phyloP scores from a whole-genome alignment of 2,329 filamentous ascomycete species.

The Penicillium freii region DNA sequence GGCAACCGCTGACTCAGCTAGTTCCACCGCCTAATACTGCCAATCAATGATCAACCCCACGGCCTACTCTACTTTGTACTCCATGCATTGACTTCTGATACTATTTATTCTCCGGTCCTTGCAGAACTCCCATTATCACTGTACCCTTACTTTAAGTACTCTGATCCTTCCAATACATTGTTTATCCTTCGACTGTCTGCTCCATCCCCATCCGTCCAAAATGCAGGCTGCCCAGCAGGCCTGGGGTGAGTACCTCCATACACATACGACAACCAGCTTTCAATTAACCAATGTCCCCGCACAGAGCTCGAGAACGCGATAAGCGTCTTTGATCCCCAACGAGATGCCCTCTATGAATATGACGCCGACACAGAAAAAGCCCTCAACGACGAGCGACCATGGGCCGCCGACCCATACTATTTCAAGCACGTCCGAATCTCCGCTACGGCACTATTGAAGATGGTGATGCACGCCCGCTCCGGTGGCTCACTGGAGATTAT shows the following conservation, averaged over 20 bases:
- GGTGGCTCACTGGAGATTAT: conserved; percentile 92
- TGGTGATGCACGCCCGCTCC: conserved; percentile 98
- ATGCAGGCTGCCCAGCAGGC: conserved; percentile 60
- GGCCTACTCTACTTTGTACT: conserved; percentile 14
- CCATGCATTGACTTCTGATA: conserved; percentile 4
- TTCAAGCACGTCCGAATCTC: conserved; percentile 94
- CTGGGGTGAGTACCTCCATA: conserved; percentile 52
- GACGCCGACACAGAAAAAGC: conserved; percentile 66
- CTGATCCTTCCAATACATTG: conserved; percentile 4
- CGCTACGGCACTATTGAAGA: conserved; percentile 91
- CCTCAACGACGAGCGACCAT: conserved; percentile 66
- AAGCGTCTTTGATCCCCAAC: conserved; percentile 77
- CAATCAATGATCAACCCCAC: conserved; percentile 21
- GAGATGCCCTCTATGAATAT: conserved; percentile 90
- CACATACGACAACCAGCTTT: background rate
- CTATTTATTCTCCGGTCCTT: conserved; percentile 13
- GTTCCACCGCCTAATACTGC: conserved; percentile 34
- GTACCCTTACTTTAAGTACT: background rate
- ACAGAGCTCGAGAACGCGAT: conserved; percentile 85
- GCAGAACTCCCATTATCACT: conserved; percentile 8
- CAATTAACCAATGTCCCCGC: conserved; percentile 12
- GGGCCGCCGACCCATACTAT: conserved; percentile 75
- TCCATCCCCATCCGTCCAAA: conserved; percentile 13
- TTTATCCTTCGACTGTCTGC: background rate
- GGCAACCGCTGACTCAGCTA: conserved; percentile 39